These are phyloP conservation scores for Prillingera fragicola DNA, from an alignment of 1,284 basidiomycete genomes.

Conservation along the genomic window DNA sequence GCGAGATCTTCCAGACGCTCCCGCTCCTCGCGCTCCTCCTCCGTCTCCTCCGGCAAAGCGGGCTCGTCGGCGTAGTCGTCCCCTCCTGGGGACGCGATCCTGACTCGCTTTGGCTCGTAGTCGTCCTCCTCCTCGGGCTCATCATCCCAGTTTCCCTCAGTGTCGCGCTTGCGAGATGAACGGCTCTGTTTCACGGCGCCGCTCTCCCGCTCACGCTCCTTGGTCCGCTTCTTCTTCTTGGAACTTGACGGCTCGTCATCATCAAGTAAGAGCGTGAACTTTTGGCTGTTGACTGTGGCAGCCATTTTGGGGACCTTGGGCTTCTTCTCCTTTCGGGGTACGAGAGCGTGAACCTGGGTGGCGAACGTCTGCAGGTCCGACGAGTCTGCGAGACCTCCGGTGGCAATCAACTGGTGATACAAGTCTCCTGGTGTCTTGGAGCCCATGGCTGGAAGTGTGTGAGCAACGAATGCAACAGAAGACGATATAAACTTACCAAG, in stretches of 20 bases:
- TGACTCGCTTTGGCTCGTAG: constrained; percentile 58
- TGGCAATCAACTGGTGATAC: constrained; percentile 65
- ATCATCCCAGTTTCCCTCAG: constrained; percentile 48
- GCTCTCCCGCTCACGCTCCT: constrained; percentile 26
- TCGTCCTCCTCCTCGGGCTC: constrained; percentile 61
- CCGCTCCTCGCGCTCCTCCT: constrained; percentile 63
- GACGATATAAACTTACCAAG: constrained; percentile 56
- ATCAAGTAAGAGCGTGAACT: constrained; percentile 72
- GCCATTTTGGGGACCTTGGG: constrained; percentile 45
- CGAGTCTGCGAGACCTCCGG: constrained; percentile 75
- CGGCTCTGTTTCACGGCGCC: constrained; percentile 55
- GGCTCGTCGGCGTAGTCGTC: constrained; percentile 21
- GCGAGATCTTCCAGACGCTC: constrained; percentile 71
- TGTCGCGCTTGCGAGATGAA: constrained; percentile 66
- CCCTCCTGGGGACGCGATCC: constrained; percentile 38
- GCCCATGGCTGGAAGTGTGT: constrained; percentile 58
- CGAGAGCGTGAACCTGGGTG: constrained; percentile 66
- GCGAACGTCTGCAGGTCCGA: constrained; percentile 74
- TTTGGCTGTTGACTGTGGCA: constrained; percentile 61
- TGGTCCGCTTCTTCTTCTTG: constrained; percentile 45
- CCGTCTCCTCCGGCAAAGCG: constrained; percentile 54
- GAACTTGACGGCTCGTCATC: constrained; percentile 54
- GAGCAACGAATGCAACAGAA: constrained; percentile 1
- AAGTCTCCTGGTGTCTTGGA: constrained; percentile 74
- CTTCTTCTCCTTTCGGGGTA: constrained; percentile 68